A percentile compares a stretch with the other conserved stretches of the same genome.
phyloP scores from a whole-genome alignment of 768 basidiomycete genomes.

The Collybia nuda region DNA sequence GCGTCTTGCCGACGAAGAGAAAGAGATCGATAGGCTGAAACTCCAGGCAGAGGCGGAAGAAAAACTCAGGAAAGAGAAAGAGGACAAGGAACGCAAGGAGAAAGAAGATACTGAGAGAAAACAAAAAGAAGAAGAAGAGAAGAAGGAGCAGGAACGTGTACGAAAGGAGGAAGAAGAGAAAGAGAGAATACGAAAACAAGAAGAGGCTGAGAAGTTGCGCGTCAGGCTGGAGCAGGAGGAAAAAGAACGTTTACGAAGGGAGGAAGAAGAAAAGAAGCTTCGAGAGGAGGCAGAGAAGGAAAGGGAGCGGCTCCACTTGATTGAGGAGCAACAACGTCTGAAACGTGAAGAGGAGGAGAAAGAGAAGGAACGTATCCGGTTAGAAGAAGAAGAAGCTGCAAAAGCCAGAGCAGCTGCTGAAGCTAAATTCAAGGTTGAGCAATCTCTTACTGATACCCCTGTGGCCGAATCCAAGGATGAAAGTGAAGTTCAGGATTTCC shows the following conservation, averaged over 20 bases:
- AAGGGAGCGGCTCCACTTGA: slow-evolving; percentile 42
- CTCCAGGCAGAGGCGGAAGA: slow-evolving; percentile 43
- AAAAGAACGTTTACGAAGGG: slow-evolving; percentile 21
- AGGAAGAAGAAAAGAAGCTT: slow-evolving; percentile 31
- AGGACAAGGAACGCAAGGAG: slow-evolving; percentile 42
- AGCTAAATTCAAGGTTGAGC: slow-evolving; percentile 31
- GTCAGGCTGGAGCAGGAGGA: slow-evolving; percentile 33
- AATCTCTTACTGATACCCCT: slow-evolving; percentile 19
- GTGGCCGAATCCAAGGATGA: slow-evolving; percentile 26
- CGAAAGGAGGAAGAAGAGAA: slow-evolving; percentile 25
- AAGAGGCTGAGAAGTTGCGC: slow-evolving; percentile 37
- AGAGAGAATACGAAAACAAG: slow-evolving; percentile 42
- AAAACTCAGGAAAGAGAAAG: slow-evolving; percentile 38
- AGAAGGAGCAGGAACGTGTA: slow-evolving; percentile 33
- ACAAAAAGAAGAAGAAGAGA: slow-evolving; percentile 28
- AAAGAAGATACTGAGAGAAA: slow-evolving; percentile 35
- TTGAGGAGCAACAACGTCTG: slow-evolving; percentile 37
- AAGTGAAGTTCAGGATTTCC: slow-evolving; percentile 21
- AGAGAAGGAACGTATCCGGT: slow-evolving; percentile 32
- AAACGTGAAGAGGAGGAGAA: slow-evolving; percentile 34
- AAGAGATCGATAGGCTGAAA: slow-evolving; percentile 40
- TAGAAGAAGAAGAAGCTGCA: slow-evolving; percentile 33
- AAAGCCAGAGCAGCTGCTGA: slow-evolving; percentile 37
- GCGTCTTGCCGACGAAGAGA: slow-evolving; percentile 44
- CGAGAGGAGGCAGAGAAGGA: slow-evolving; percentile 51